Conservation (phyloP, 495 filamentous ascomycete species). For the Penicillium flavigenum region DNA sequence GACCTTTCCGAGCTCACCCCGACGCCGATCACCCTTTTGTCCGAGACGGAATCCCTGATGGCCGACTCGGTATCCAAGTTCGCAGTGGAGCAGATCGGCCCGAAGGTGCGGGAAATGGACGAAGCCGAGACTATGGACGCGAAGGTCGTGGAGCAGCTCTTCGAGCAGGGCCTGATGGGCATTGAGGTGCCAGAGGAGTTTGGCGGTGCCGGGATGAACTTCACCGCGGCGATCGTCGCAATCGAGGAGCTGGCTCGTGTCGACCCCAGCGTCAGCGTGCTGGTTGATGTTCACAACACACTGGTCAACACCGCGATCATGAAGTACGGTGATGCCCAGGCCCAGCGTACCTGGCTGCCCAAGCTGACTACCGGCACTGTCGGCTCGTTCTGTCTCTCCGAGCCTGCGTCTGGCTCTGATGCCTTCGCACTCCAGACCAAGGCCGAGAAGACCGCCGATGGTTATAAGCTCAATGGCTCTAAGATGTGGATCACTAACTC, state of each 20-base stretch:
- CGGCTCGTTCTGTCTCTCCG: constrained; percentile 94
- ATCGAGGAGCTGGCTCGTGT: constrained; percentile 96
- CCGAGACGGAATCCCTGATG: constrained; percentile 88
- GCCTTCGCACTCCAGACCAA: constrained; percentile 93
- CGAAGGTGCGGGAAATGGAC: constrained; percentile 96
- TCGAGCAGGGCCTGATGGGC: constrained; percentile 97
- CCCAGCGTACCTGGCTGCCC: constrained; percentile 84
- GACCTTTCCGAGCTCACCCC: constrained; percentile 74
- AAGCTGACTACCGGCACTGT: constrained; percentile 85
- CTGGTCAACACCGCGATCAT: constrained; percentile 91
- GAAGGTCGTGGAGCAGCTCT: constrained; percentile 81
- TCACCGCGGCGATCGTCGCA: constrained; percentile 90
- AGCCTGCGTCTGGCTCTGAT: constrained; percentile 90
- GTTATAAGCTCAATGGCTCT: constrained; percentile 81
- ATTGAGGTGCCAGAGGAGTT: constrained; percentile 97
- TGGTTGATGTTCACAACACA: constrained; percentile 97
- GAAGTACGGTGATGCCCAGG: constrained; percentile 73
- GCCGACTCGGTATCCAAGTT: constrained; percentile 88
- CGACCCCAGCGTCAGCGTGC: constrained; percentile 89
- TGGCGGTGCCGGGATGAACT: constrained; percentile 97
- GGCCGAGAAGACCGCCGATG: constrained; percentile 71
- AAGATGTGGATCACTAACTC: constrained; percentile 99
- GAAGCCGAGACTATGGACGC: constrained; percentile 95
- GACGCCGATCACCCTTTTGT: constrained; percentile 90
- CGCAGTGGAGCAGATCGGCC: constrained; percentile 80